Base-by-base conservation (phyloP, 2,329 filamentous ascomycete genomes). In the Curvularia eragrostidis region DNA sequence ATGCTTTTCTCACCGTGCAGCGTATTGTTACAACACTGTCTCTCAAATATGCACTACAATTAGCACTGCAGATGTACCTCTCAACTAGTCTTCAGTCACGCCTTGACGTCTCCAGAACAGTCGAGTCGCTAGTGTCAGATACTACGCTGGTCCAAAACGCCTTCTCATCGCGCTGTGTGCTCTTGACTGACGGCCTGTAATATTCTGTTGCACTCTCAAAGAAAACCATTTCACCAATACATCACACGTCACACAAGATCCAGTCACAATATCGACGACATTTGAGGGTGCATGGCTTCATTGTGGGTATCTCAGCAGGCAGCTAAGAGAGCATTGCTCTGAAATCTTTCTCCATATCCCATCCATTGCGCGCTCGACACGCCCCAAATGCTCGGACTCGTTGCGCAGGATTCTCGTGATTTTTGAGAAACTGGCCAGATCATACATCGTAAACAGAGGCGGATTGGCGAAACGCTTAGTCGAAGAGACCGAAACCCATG, bases 401-500 rank as follows among this genome's bases (percentile, higher is more conserved):
- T 71, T 52, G 59, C 65, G 67, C 72, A 70, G 72, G 67, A 69
- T 69, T 67, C 62, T 67, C 72, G 64, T 71, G 59, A 64, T 65
- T 63, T 52, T 62, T 60, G 67, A 69, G 62, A 69, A 64, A 63
- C 61, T 68, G 65, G 56, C 65, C 48, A 53, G 63, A 67, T 68
- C 67, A 70, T 71, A 66, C 61, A 66, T 71, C 64, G 64, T 73
- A 59, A 64, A 61, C 56, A 53, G 58, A 53, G 50, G 49, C 60
- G 55, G 48, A 43, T 61, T 63, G 61, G 62, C 61, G 69, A 75
- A 56, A 58, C 69, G 68, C 69, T 77, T 83, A 84, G 81, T 89
- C 87, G 84, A 89, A 89, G 62, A 89, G 85, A 85, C 87, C 87
- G 79, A 85, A 86, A 81, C 91, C 84, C 91, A 94, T 89, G 78